Conservation (phyloP, 306 rosid genomes). For the Pueraria montana region DNA sequence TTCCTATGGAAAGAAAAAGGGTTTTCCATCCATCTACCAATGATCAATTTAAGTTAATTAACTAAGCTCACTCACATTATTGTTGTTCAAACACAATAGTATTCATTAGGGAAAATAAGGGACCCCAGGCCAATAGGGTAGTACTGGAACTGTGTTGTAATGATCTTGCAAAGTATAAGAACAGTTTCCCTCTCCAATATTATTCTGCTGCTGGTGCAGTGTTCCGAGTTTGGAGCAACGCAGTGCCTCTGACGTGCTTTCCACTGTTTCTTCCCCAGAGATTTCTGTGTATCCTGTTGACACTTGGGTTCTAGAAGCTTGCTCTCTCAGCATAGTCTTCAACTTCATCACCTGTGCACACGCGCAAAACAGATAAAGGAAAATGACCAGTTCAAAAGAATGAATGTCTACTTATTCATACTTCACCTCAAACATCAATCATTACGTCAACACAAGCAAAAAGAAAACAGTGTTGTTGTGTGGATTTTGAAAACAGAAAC, state of each 20-base stretch:
- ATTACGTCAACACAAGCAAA: background rate
- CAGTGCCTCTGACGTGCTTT: constrained; percentile 70
- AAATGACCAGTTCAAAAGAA: constrained; percentile 19
- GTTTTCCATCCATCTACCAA: constrained; percentile 11
- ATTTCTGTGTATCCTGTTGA: constrained; percentile 71
- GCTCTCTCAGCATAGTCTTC: constrained; percentile 74
- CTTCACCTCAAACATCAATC: background rate
- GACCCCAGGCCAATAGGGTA: constrained; percentile 71
- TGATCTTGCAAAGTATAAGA: constrained; percentile 63
- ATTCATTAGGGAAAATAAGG: constrained; percentile 64
- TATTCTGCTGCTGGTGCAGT: constrained; percentile 51
- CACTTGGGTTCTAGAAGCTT: constrained; percentile 59
- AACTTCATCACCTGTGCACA: constrained; percentile 73
- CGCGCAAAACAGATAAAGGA: background rate
- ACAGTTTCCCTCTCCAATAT: constrained; percentile 56
- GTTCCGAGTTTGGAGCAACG: constrained; percentile 57
- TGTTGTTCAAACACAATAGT: background rate
- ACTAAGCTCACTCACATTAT: constrained; percentile 13
- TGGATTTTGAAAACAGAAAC: background rate
- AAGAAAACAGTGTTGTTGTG: background rate
- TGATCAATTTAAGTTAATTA: background rate
- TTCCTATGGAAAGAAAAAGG: background rate
- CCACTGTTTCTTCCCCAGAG: constrained; percentile 88
- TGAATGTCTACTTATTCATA: constrained; percentile 1
- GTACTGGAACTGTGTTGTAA: constrained; percentile 59